Evolutionary conservation across 495 filamentous ascomycete species (phyloP), one percentile per base, ranked within the genome.

Genomic region (Penicillium diatomitis): DNA sequence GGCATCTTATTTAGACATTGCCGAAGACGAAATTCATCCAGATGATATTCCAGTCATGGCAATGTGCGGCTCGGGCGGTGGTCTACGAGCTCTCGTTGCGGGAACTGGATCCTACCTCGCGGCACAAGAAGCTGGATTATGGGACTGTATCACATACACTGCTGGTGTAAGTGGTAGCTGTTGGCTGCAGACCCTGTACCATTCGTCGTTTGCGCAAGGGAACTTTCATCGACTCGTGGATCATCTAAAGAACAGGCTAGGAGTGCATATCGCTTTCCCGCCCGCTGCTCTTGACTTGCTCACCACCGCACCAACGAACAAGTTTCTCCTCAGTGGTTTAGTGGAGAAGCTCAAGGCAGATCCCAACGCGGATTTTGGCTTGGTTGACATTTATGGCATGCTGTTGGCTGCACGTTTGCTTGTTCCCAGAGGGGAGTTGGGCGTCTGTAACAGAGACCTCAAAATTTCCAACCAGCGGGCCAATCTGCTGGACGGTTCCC

Each of bases 81-180:
- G 92, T 5, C 68, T 98, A 12, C 74, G 92, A 31, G 91, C 92
- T 0, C 74, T 98, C 42, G 87, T 96, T 6, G 91, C 92, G 9
- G 89, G 92, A 0, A 79, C 87, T 0, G 87, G 90, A 8, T 95
- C 88, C 2, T 86, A 88, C 46, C 68, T 90, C 9, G 86, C 87
- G 32, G 75, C 88, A 4, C 76, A 85, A 29, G 87, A 95, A 64
- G 82, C 84, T 41, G 92, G 92, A 0, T 71, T 98, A 0, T 95
- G 92, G 63, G 88, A 96, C 61, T 96, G 90, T 63, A 78, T 85
- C 0, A 98, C 90, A 0, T 98, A 98, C 58, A 90, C 88, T 0
- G 88, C 92, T 28, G 92, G 92, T 6, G 92, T 98, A 10, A 91
- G 86, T 58, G 92, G 92, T 4, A 92, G 87, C 54, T 96, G 92